phyloP scores from a whole-genome alignment of 345 rosid species.

The Camelina hispida region DNA sequence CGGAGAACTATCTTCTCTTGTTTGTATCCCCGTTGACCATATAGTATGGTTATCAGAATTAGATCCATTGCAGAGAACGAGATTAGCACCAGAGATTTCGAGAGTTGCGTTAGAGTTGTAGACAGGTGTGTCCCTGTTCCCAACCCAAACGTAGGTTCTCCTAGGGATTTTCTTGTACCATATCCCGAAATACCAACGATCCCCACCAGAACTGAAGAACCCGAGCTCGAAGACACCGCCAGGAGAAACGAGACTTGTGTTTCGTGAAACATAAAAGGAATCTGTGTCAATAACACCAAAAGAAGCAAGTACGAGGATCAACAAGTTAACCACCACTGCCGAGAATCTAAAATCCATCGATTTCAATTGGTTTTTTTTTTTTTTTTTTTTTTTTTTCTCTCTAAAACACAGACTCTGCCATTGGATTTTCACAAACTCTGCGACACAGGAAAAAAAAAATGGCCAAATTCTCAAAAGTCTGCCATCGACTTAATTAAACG shows the following conservation, averaged over 20 bases:
- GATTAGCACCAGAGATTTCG: neutral
- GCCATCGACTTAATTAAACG: no score
- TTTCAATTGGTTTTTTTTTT: no score
- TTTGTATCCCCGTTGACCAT: no score
- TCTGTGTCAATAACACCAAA: neutral
- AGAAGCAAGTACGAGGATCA: neutral
- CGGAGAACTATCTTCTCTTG: no score
- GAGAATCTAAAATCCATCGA: neutral
- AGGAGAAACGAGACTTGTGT: neutral
- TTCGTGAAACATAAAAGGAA: neutral
- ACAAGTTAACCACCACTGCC: neutral
- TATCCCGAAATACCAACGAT: neutral
- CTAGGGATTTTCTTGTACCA: neutral
- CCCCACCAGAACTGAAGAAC: neutral
- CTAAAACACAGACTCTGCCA: no score
- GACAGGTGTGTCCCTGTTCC: neutral
- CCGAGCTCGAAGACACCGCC: neutral
- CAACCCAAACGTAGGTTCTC: neutral
- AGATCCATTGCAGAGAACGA: neutral
- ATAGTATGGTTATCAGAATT: no score
- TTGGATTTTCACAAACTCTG: no score
- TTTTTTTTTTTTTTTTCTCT: no score
- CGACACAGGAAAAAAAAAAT: no score
- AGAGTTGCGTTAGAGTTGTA: neutral
- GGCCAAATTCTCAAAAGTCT: no score